Conservation (phyloP, 2,329 filamentous ascomycete genomes). For the Fusarium albidum region DNA sequence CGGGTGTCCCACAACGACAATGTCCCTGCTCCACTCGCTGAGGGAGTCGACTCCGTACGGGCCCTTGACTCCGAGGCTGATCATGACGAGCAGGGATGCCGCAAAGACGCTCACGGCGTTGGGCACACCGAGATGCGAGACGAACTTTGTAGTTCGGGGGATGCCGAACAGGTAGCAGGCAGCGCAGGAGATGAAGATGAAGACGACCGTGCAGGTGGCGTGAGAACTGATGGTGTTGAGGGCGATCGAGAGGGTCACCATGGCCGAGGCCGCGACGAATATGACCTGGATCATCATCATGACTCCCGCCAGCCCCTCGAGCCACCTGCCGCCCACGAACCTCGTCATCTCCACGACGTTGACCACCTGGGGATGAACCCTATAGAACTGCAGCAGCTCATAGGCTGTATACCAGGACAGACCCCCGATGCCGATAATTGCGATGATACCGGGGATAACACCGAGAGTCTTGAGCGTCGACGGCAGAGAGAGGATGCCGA, state of each 20-base stretch:
- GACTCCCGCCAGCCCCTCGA: constrained; percentile 16
- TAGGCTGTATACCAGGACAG: constrained; percentile 66
- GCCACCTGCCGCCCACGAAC: constrained; percentile 49
- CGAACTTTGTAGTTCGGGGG: constrained; percentile 28
- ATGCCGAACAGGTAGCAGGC: constrained; percentile 25
- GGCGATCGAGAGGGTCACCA: constrained; percentile 28
- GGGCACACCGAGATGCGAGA: constrained; percentile 19
- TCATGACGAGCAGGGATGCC: constrained; percentile 29
- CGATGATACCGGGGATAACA: constrained; percentile 70
- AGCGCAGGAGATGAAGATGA: constrained; percentile 19
- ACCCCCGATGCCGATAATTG: constrained; percentile 70
- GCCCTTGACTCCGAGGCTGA: constrained; percentile 23
- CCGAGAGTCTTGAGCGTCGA: constrained; percentile 73
- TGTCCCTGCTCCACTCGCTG: constrained; percentile 21
- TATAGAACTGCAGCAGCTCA: constrained; percentile 67
- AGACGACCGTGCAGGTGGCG: constrained; percentile 22
- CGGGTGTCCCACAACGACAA: constrained; percentile 10
- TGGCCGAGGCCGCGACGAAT: constrained; percentile 29
- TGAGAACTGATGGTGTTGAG: constrained; percentile 31
- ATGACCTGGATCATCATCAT: constrained; percentile 36
- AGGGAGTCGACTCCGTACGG: constrained; percentile 5
- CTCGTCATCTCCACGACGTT: constrained; percentile 74
- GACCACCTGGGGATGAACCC: constrained; percentile 70
- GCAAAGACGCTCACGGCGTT: constrained; percentile 28
- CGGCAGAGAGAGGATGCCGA: constrained; percentile 68